Conservation (phyloP, 73 alveolate species). For the Paramecium primaurelia region DNA sequence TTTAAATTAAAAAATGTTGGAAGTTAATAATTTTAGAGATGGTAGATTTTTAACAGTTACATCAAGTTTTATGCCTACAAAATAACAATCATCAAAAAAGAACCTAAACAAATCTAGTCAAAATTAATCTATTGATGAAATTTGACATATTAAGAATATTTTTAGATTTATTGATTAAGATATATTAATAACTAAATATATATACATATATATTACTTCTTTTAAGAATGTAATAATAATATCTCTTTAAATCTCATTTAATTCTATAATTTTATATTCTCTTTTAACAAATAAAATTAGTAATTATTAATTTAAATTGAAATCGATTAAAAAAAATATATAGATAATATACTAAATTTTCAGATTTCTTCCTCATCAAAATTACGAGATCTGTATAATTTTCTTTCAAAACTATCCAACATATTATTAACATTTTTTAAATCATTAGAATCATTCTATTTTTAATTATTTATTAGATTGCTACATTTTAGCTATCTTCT, state of each 20-base stretch:
- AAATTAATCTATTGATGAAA: not conserved
- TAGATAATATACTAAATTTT: not conserved
- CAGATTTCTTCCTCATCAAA: not conserved
- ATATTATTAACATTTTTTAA: not conserved
- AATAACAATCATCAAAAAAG: not conserved
- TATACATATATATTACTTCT: no score
- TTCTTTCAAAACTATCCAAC: conserved; percentile 23
- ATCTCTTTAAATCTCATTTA: not conserved
- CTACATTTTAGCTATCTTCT: not conserved
- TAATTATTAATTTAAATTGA: no score
- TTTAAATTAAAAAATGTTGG: conserved; percentile 49
- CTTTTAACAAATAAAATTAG: not conserved
- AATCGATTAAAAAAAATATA: not conserved
- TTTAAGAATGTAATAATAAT: no score
- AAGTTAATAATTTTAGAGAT: conserved; percentile 51
- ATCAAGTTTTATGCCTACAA: conserved; percentile 16
- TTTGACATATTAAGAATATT: not conserved
- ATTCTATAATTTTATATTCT: not conserved
- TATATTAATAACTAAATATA: no score
- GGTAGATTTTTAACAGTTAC: conserved; percentile 53
- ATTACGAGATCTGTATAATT: not conserved
- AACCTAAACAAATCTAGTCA: not conserved
- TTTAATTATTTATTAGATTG: not conserved
- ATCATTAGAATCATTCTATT: not conserved
- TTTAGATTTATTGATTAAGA: no score